A percentile compares a stretch with the other conserved stretches of the same genome.
Conservation (phyloP, 2,329 filamentous ascomycete genomes). For the Pyricularia sp. region DNA sequence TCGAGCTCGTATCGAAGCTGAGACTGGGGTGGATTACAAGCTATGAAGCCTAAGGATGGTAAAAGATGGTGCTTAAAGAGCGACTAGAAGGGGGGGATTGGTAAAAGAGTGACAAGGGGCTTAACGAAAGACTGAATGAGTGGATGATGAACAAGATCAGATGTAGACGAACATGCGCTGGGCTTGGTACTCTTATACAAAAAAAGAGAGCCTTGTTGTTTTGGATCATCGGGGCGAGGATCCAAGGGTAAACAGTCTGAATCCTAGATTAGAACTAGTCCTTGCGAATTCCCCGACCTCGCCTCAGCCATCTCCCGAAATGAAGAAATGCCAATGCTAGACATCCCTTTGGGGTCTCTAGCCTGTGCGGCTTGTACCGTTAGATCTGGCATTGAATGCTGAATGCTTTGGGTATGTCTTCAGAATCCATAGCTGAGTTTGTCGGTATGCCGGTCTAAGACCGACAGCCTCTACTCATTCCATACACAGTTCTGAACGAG, state of each 20-base stretch:
- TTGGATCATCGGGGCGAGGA: not conserved
- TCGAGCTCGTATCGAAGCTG: not conserved
- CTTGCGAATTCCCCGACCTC: not conserved
- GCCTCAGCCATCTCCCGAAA: not conserved
- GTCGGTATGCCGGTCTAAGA: not conserved
- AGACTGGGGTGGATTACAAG: not conserved
- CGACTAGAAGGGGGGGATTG: not conserved
- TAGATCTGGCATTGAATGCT: not conserved
- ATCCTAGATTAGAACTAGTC: not conserved
- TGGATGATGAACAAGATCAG: not conserved
- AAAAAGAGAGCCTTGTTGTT: not conserved
- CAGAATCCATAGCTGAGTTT: not conserved
- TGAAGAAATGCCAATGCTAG: not conserved
- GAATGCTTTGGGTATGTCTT: not conserved
- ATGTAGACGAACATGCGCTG: not conserved
- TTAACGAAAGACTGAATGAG: not conserved
- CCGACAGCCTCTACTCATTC: not conserved
- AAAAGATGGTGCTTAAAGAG: not conserved
- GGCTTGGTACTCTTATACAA: not conserved
- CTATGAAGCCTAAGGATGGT: not conserved
- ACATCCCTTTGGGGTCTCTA: not conserved
- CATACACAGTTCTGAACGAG: not conserved
- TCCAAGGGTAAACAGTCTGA: not conserved
- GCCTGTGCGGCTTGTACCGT: not conserved
- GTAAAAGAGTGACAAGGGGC: conserved; percentile 1